phyloP scores from a whole-genome alignment of 148 eudicot species.

The Salicornia ramosissima region DNA sequence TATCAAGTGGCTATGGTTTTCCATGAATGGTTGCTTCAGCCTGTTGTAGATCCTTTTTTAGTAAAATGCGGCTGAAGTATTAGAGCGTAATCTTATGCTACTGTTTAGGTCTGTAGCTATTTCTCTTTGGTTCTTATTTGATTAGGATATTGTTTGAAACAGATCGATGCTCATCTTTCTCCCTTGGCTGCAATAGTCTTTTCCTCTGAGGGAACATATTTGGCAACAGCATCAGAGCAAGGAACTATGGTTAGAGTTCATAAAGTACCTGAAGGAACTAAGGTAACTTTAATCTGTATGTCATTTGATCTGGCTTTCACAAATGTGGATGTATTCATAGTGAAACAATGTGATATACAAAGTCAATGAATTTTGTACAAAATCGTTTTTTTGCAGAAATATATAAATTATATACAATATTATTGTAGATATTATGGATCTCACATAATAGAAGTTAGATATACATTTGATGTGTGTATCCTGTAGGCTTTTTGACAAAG shows the following conservation, averaged over 20 bases:
- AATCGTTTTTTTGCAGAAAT: no score
- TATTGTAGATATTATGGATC: no score
- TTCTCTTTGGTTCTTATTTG: constrained; percentile 5
- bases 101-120: neutral
- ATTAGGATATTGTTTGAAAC: constrained; percentile 22
- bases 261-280: constrained; percentile 70
- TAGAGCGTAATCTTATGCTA: neutral
- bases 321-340: neutral
- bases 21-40: neutral
- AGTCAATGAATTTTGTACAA: no score
- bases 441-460: no score
- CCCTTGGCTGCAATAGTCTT: constrained; percentile 76
- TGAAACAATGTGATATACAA: neutral
- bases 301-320: constrained; percentile 12
- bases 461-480: no score
- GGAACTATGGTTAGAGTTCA: constrained; percentile 92
- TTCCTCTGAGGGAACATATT: constrained; percentile 75
- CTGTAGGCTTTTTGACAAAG: no score
- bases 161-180: constrained; percentile 93
- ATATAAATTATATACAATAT: no score
- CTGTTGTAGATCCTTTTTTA: neutral
- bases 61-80: no score
- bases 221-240: constrained; percentile 94
- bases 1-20: no score
- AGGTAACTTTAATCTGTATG: constrained; percentile 40